phyloP scores from a whole-genome alignment of 176 grass and related monocot species.

The Eragrostis nindensis region DNA sequence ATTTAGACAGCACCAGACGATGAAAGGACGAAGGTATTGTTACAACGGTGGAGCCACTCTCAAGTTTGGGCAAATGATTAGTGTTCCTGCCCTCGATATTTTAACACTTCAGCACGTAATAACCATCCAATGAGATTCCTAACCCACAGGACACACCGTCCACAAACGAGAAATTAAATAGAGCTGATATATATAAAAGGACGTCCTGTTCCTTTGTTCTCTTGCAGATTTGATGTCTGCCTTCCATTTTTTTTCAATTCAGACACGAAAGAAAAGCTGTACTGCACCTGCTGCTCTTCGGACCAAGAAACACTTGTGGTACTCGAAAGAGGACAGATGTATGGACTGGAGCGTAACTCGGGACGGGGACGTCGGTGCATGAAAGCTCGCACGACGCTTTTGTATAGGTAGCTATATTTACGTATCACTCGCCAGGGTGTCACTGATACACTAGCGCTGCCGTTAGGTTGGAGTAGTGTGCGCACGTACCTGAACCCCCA shows the following conservation, averaged over 20 bases:
- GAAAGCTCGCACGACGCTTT: neutral
- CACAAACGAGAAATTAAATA: neutral
- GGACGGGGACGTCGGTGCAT: conserved; percentile 21
- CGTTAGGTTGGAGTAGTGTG: conserved; percentile 39
- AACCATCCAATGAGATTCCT: conserved; percentile 19
- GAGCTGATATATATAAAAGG: neutral
- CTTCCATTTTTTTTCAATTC: neutral
- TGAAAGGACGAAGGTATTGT: neutral
- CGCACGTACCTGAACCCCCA: conserved; percentile 1
- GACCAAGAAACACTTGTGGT: neutral
- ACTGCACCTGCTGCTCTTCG: neutral
- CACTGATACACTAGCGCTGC: neutral
- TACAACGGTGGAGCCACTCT: neutral
- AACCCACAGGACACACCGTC: neutral
- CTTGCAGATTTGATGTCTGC: neutral
- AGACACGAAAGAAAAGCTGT: neutral
- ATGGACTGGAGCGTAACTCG: neutral
- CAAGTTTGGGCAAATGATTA: neutral
- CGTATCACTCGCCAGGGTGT: conserved; percentile 46
- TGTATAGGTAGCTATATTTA: neutral
- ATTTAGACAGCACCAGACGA: neutral
- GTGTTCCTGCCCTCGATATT: neutral
- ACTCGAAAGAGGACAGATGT: neutral
- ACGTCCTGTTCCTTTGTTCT: neutral
- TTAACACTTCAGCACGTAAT: neutral